Evolutionary conservation across 2,329 filamentous ascomycete species (phyloP).

Genomic region (Apiospora aurea): DNA sequence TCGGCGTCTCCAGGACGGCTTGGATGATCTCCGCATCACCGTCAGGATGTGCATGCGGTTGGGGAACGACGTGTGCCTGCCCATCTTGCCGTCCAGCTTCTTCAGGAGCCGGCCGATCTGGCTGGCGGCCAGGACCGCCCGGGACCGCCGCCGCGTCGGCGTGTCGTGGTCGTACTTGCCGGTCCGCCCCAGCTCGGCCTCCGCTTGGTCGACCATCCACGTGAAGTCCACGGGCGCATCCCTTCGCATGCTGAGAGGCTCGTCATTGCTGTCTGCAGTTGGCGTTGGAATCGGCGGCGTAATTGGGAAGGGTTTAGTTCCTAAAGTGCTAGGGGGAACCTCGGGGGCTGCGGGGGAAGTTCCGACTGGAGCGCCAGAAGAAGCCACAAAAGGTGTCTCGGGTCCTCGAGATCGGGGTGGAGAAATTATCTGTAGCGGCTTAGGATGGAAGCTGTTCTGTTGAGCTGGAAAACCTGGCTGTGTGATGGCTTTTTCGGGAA

Average conservation of each 20-base stretch:
- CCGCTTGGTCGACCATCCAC: slow-evolving; percentile 31
- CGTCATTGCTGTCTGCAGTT: not conserved
- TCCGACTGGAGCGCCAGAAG: not conserved
- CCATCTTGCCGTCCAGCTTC: slow-evolving; percentile 29
- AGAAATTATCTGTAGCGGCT: not conserved
- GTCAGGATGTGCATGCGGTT: slow-evolving; percentile 35
- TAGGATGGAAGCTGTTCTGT: not conserved
- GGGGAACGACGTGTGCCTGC: slow-evolving; percentile 29
- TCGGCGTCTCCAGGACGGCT: slow-evolving; percentile 30
- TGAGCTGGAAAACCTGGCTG: not conserved
- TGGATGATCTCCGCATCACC: slow-evolving; percentile 35
- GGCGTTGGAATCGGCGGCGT: not conserved
- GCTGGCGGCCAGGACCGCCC: slow-evolving; percentile 28
- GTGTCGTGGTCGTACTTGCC: slow-evolving; percentile 31
- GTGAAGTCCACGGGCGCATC: slow-evolving; percentile 31
- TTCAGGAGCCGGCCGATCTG: slow-evolving; percentile 33
- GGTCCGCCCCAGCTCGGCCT: slow-evolving; percentile 33
- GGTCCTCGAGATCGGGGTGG: not conserved
- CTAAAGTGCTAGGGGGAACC: too few relatives aligned
- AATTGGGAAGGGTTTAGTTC: not conserved
- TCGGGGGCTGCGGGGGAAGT: too few relatives aligned
- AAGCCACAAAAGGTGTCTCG: not conserved
- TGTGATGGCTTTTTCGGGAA: not conserved
- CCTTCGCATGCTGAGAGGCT: not conserved
- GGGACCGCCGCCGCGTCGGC: slow-evolving; percentile 26